Evolutionary conservation across 495 filamentous ascomycete genomes (phyloP).

Genomic region (Arthonia radiata): DNA sequence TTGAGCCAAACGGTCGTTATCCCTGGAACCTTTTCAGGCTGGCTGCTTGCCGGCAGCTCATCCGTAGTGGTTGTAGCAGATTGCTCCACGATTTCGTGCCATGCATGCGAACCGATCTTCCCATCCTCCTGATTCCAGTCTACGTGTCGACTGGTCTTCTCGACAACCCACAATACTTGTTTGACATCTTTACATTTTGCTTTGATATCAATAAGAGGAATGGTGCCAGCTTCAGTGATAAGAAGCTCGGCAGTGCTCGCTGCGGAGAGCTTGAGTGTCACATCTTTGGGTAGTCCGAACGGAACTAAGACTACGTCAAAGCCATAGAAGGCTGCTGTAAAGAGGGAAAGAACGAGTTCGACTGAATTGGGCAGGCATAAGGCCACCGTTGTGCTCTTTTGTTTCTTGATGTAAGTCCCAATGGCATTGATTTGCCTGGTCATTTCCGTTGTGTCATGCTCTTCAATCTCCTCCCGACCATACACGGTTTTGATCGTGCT

Average conservation of each 20-base stretch:
- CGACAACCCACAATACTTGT: conserved; percentile 80
- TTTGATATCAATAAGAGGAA: conserved; percentile 52
- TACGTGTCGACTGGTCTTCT: conserved; percentile 74
- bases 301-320: conserved; percentile 64
- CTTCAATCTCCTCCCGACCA: conserved; percentile 44
- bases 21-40: conserved; percentile 6
- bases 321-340: conserved; percentile 58
- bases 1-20: conserved; percentile 22
- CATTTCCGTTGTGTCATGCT: conserved; percentile 42
- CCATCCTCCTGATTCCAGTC: conserved; percentile 30
- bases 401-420: conserved; percentile 41
- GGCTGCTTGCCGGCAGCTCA: conserved; percentile 21
- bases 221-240: conserved; percentile 63
- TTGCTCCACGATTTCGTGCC: conserved; percentile 63
- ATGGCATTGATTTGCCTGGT: conserved; percentile 74
- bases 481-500: conserved; percentile 62
- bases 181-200: conserved; percentile 42
- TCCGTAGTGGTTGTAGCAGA: conserved; percentile 18
- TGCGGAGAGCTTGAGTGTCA: conserved; percentile 41
- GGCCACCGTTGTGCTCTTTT: conserved; percentile 54
- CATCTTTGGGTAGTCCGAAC: conserved; percentile 42
- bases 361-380: conserved; percentile 85
- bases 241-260: conserved; percentile 51
- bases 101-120: conserved; percentile 52
- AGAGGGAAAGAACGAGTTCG: conserved; percentile 39